Evolutionary conservation across 2,329 filamentous ascomycete species (phyloP).

Genomic region (Apiospora sp.): DNA sequence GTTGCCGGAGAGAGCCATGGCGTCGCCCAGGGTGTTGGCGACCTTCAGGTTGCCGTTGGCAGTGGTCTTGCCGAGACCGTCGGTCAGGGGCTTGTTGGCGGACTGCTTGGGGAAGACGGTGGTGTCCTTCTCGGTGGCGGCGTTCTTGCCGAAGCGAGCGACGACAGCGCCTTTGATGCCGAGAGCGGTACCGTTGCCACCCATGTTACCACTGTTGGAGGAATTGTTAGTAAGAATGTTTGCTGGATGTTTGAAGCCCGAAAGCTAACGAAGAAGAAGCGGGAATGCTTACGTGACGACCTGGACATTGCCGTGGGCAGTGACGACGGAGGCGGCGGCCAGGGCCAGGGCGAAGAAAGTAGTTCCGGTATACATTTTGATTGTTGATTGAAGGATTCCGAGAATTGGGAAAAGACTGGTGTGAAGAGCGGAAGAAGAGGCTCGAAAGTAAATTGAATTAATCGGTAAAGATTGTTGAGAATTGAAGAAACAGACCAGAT

Average conservation of each 20-base stretch:
- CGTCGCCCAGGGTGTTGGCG: constrained; percentile 6
- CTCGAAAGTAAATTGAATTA: constrained; percentile 11
- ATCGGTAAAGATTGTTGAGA: constrained; percentile 27
- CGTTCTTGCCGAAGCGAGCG: constrained; percentile 30
- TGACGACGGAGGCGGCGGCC: constrained; percentile 35
- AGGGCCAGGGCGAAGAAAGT: constrained; percentile 25
- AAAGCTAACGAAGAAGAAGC: neutral
- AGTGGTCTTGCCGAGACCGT: constrained; percentile 34
- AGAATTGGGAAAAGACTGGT: constrained; percentile 2
- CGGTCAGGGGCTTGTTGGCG: constrained; percentile 21
- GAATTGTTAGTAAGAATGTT: neutral
- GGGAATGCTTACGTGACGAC: constrained; percentile 24
- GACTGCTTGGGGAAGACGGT: constrained; percentile 34
- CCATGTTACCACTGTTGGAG: constrained; percentile 29
- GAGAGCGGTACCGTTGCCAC: constrained; percentile 32
- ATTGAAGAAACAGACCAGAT: constrained; percentile 28
- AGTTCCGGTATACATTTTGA: constrained; percentile 27
- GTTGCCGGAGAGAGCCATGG: constrained; percentile 32
- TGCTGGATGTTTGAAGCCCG: neutral
- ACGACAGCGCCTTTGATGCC: constrained; percentile 36
- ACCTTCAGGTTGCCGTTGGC: constrained; percentile 32
- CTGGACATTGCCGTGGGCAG: constrained; percentile 39
- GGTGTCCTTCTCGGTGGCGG: constrained; percentile 43
- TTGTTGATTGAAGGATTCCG: neutral
- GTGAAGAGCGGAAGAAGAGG: constrained; percentile 12